Evolutionary conservation across 1,284 basidiomycete species (phyloP).

Genomic region (Pseudomicrostroma phylloplanum): DNA sequence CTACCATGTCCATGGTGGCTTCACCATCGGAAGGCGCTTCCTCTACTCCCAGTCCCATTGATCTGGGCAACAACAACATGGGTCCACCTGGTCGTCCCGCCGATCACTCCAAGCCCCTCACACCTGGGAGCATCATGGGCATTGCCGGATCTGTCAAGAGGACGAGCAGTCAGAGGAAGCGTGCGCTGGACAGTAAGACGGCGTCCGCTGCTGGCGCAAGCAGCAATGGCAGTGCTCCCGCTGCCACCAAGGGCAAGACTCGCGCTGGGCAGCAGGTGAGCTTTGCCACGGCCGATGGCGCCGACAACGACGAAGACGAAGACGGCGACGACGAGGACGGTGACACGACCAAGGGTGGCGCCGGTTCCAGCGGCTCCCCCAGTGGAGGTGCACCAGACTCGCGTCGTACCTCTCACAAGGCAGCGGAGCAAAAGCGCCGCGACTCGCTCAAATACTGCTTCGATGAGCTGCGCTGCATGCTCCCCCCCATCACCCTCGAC

Average conservation of each 20-base stretch:
- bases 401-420: slow-evolving; percentile 90
- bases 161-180: background rate
- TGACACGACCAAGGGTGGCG: background rate
- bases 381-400: slow-evolving; percentile 47
- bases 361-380: background rate
- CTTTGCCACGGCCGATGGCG: slow-evolving; percentile 8
- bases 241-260: slow-evolving; percentile 4
- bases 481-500: slow-evolving; percentile 58
- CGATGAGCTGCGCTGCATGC: slow-evolving; percentile 78
- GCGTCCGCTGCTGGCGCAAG: background rate
- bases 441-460: slow-evolving; percentile 93
- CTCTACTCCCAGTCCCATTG: slow-evolving; percentile 45
- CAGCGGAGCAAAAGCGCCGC: slow-evolving; percentile 90
- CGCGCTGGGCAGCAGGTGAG: slow-evolving; percentile 8
- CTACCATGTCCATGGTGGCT: slow-evolving; percentile 26
- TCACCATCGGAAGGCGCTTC: slow-evolving; percentile 33
- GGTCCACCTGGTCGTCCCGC: slow-evolving; percentile 18
- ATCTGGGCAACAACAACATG: slow-evolving; percentile 28
- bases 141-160: slow-evolving; percentile 14
- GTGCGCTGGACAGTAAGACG: background rate
- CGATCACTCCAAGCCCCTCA: slow-evolving; percentile 31
- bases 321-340: background rate
- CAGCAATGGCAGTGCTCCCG: slow-evolving; percentile 1
- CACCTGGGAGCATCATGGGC: slow-evolving; percentile 47
- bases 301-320: background rate